Evolutionary conservation across 2,329 filamentous ascomycete species (phyloP), one percentile per base, ranked within the genome.

Genomic region (Paecilomyces fulvus): DNA sequence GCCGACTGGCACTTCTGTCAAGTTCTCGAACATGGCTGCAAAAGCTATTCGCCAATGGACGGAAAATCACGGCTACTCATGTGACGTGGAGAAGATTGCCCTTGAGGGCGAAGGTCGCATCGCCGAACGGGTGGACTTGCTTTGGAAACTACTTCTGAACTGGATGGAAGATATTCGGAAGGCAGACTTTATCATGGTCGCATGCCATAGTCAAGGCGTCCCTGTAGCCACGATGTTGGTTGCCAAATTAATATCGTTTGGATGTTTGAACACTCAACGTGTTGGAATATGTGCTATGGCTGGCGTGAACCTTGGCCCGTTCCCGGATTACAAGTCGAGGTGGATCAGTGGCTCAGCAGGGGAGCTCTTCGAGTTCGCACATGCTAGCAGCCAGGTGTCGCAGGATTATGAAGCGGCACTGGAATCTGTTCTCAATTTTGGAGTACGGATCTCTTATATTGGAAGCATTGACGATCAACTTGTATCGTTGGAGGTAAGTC

Each of bases 401-500:
- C 86, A 87, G 65, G 84, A 89, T 62, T 95, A 96, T 63, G 85
- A 90, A 64, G 79, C 84, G 28, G 85, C 91, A 0, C 75, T 97
- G 2, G 85, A 88, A 65, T 82, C 83, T 9, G 87, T 88, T 1
- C 77, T 99, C 6, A 81, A 86, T 14, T 87, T 90, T 64, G 91
- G 92, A 11, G 89, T 89, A 12, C 84, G 90, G 46, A 83, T 97
- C 52, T 88, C 91, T 0, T 96, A 92, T 69, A 81, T 95, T 58
- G 92, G 92, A 55, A 96, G 92, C 71, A 95, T 99, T 53, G 94
- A 99, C 70, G 94, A 99, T 71, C 94, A 99, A 72, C 79, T 99
- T 2, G 92, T 99, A 12, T 92, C 92, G 3, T 79, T 99, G 68
- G 92, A 96, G 79, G 87, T 89, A 72, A 67, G 76, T 65, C 49